phyloP scores from a whole-genome alignment of 1,284 basidiomycete genomes.

The Puccinia sorghi region DNA sequence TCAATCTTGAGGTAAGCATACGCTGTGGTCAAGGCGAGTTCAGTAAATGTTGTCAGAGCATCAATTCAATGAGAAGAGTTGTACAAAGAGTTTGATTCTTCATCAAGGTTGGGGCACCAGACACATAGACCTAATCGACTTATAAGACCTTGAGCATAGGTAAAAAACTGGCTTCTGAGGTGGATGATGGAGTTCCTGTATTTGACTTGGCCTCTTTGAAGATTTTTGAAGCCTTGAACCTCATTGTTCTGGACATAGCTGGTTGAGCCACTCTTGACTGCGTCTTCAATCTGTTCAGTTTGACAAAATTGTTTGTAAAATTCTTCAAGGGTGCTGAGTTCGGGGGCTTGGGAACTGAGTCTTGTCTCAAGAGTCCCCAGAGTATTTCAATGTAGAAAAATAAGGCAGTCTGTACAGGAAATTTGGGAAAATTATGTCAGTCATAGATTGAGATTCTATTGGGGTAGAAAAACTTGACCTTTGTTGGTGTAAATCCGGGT shows the following conservation, averaged over 20 bases:
- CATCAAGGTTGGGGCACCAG: conserved; percentile 20
- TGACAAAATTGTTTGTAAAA: conserved; percentile 5
- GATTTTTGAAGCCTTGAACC: conserved; percentile 1
- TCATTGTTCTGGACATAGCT: neutral
- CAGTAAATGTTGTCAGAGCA: conserved; percentile 1
- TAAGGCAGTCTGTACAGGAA: conserved; percentile 29
- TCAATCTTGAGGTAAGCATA: conserved; percentile 17
- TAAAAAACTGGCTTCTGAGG: conserved; percentile 12
- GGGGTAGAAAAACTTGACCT: neutral
- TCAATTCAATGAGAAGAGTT: conserved; percentile 14
- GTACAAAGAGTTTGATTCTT: neutral
- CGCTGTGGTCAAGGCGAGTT: neutral
- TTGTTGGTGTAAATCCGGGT: neutral
- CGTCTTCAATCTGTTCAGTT: conserved; percentile 1
- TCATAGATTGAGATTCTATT: neutral
- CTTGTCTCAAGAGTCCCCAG: conserved; percentile 31
- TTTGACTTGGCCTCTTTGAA: neutral
- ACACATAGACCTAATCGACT: conserved; percentile 7
- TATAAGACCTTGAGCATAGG: conserved; percentile 17
- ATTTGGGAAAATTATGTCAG: neutral
- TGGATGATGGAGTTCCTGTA: conserved; percentile 11
- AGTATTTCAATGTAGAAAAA: conserved; percentile 30
- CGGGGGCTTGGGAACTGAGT: conserved; percentile 24
- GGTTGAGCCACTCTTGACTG: neutral
- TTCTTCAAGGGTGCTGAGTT: conserved; percentile 12